These are phyloP conservation scores for Massariosphaeria phaeospora DNA, from an alignment of 495 filamentous ascomycete species.

Conservation along the genomic window DNA sequence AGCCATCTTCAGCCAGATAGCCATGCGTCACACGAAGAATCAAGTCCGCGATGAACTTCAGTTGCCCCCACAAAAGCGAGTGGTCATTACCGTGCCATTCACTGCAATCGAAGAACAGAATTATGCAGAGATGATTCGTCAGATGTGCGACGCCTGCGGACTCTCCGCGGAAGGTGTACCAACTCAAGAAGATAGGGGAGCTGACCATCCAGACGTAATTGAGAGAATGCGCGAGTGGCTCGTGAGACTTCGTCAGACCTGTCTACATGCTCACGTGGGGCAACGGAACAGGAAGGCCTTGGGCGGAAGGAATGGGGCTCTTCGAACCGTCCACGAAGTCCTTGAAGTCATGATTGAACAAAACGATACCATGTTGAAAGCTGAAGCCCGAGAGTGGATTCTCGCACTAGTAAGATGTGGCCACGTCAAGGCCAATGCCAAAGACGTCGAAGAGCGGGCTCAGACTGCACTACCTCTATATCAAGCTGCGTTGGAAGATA, in stretches of 20 bases:
- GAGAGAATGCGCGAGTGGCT: conserved; percentile 69
- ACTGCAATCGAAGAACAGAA: conserved; percentile 82
- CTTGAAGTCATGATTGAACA: conserved; percentile 85
- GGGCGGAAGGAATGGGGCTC: conserved; percentile 57
- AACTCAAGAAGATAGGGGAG: conserved; percentile 55
- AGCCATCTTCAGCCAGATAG: conserved; percentile 57
- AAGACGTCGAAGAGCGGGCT: conserved; percentile 39
- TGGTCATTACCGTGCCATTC: conserved; percentile 86
- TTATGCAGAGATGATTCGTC: conserved; percentile 64
- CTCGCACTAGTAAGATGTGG: conserved; percentile 59
- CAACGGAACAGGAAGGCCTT: conserved; percentile 62
- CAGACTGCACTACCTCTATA: conserved; percentile 63
- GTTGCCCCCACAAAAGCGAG: conserved; percentile 72
- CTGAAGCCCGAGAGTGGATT: conserved; percentile 63
- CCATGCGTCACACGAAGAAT: conserved; percentile 82
- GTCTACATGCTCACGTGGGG: conserved; percentile 77
- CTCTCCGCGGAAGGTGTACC: conserved; percentile 62
- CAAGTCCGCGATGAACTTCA: conserved; percentile 65
- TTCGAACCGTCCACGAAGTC: conserved; percentile 78
- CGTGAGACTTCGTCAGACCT: conserved; percentile 69
- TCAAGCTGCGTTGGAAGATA: conserved; percentile 53
- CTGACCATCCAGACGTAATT: conserved; percentile 51
- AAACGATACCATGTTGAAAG: conserved; percentile 56
- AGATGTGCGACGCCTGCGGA: conserved; percentile 66
- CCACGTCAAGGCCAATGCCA: conserved; percentile 66